Evolutionary conservation across 768 basidiomycete genomes (phyloP), one percentile per base, ranked within the genome.

Genomic region (Rhizopogon vesiculosus): DNA sequence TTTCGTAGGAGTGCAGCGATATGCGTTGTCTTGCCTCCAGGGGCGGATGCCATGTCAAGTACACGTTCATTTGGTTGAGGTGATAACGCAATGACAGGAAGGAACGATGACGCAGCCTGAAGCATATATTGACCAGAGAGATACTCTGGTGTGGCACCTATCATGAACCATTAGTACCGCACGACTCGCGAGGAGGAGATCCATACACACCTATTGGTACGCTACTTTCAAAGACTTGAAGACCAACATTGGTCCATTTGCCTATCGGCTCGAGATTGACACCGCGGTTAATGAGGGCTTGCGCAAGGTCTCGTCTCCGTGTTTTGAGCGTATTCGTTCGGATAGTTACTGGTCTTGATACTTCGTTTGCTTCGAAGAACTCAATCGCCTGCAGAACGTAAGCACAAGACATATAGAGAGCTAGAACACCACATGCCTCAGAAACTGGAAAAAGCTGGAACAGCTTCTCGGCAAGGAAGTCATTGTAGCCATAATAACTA

Each of bases 121-220:
- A 98, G 89, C 92, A 99, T 98, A 73, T 99, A 99, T 69, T 99
- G 95, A 2, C 97, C 97, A 0, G 97, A 94, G 40, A 99, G 84
- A 72, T 99, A 99, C 74, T 99, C 97, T 10, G 97, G 97, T 2
- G 97, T 98, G 6, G 97, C 97, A 69, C 91, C 86, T 87, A 61
- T 35, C 33, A 42, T 38, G 28, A 19, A 45, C 25, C 18, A 16
- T 44, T 40, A 56, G 28, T 49, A 42, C 55, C 41, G 52, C 19
- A 29, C 42, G 9, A 12, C 25, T 50, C 43, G 49, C 41, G n/a
- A 54, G 5, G 12, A 7, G 48, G 39, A 19, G 33, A 49, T 44
- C n/a, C 18, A 44, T 18, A 58, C 66, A 50, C 63, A 83, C 92
- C 96, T 59, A 99, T 92, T 0, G 97, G 97, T 2, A 99, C 94